Base-by-base conservation (phyloP, 305 asterid species). In the Solanum hybrid region DNA sequence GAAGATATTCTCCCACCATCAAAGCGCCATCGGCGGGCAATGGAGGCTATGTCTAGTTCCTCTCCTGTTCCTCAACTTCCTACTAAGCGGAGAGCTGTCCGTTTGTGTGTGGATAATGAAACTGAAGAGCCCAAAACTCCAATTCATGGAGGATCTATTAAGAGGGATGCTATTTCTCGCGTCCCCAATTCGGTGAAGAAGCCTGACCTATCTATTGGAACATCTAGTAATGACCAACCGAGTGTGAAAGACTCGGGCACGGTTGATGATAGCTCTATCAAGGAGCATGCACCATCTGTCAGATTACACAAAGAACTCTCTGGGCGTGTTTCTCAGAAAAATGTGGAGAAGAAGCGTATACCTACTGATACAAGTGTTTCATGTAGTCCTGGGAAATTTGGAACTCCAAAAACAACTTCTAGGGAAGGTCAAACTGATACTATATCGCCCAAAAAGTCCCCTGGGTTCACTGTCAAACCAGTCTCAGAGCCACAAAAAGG, bases 61-160 rank as follows among this genome's bases (percentile, higher is more conserved):
- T 89, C 95, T 89, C 88, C 92, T 89, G 85, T 89, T 78, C 73
- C 86, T 77, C 89, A 88, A 77, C 78, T 31, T 90, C 94, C 95
- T 37, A 73, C 90, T 56, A 95, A 95, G 94, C 94, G 99, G 73
- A 94, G 98, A 92, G 96, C 98, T 89, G 98, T 97, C 86, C 98
- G 97, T 91, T 88, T 93, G 26, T 94, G 91, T 90, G 97, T 92
- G 84, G 97, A 94, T 56, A 97, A 93, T 4, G 97, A 92, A 82
- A 97, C 93, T 85, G 99, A 94, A 89, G 94, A 91, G 86, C 96
- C 98, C 80, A 97, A 95, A 94, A 97, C 99, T 91, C 99, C 98
- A 17, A 89, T 97, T 90, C 99, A 97, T 87, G 99, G 95, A 92
- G 95, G 98, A 87, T 89, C 92, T 89, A 82, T 92, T 36, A 93